Evolutionary conservation across 805 yeast species (phyloP).

Genomic region (Maudiozyma barnettii): DNA sequence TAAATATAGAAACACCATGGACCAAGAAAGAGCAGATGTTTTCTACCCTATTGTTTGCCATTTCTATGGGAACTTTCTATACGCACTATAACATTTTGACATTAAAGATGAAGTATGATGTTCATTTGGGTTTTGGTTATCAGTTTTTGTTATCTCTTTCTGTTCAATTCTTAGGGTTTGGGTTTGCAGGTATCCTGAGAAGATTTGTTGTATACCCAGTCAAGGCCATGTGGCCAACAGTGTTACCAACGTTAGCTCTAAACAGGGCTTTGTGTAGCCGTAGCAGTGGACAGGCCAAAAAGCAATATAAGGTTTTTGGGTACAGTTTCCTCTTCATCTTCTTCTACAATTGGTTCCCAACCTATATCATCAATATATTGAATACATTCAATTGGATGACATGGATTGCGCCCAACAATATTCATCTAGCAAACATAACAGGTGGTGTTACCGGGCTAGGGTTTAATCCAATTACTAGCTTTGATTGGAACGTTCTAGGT

Average conservation of each 20-base stretch:
- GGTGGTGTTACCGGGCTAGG: slow-evolving; percentile 42
- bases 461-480: slow-evolving; percentile 42
- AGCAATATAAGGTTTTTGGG: slow-evolving; percentile 31
- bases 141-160: slow-evolving; percentile 44
- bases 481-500: slow-evolving; percentile 42
- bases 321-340: slow-evolving; percentile 29
- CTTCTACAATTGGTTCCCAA: slow-evolving; percentile 38
- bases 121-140: slow-evolving; percentile 36
- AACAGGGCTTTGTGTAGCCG: slow-evolving; percentile 37
- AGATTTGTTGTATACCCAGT: slow-evolving; percentile 46
- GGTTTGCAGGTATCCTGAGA: slow-evolving; percentile 57
- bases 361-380: slow-evolving; percentile 34
- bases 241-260: slow-evolving; percentile 39
- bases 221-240: slow-evolving; percentile 45
- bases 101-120: slow-evolving; percentile 26
- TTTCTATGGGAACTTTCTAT: slow-evolving; percentile 30
- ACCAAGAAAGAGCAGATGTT: slow-evolving; percentile 56
- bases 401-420: slow-evolving; percentile 46
- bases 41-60: slow-evolving; percentile 38
- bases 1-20: slow-evolving; percentile 57
- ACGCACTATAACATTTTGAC: slow-evolving; percentile 32
- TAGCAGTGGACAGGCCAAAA: slow-evolving; percentile 31
- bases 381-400: slow-evolving; percentile 46
- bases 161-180: slow-evolving; percentile 56
- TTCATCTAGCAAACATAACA: slow-evolving; percentile 39